Evolutionary conservation across 2,329 filamentous ascomycete genomes (phyloP), one percentile per base, ranked within the genome.

Genomic region (Dothistroma pini): DNA sequence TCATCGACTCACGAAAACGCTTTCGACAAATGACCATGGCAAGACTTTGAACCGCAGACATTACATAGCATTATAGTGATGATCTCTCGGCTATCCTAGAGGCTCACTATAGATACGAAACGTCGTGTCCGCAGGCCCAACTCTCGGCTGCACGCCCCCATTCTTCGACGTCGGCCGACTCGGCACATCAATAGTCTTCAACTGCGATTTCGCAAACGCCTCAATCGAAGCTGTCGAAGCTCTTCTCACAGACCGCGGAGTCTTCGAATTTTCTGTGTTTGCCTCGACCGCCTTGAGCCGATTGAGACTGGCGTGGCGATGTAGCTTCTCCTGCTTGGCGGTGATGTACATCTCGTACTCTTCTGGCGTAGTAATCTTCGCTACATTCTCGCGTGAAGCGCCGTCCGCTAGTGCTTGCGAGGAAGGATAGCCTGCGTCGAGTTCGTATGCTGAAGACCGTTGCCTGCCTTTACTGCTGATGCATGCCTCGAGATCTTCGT

Each of bases 171-270:
- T 25, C 22, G 21, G 21, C 4, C 21, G 48, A 51, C 65, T 66
- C 4, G 62, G 60, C 16, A 74, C 60, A 51, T 72, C 66, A 34
- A 76, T 69, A 51, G 68, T 72, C 57, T 69, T 66, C 49, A 75
- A 56, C 48, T 71, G 61, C 19, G 66, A 63, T 38, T 72, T 70
- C 19, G 72, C 64, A 56, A 70, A 69, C 7, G 64, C 63, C 49
- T 72, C 74, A 38, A 76, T 72, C 9, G 70, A 74, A 1, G 72
- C 67, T 21, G 70, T 55, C 21, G 73, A 75, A 2, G 74, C 74
- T 35, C 73, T 68, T 22, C 71, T 72, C 49, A 70, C 53, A 7
- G 53, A 25, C 21, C n/a, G 16, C 44, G 38, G 32, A 19, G 16
- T 44, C n/a, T 8, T n/a, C n/a, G 41, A n/a, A 6, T 44, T 29